A percentile compares a stretch with the other conserved stretches of the same genome.
These are phyloP conservation scores for Flaveria linearis DNA, from an alignment of 129 eudicot species.

Conservation along the genomic window DNA sequence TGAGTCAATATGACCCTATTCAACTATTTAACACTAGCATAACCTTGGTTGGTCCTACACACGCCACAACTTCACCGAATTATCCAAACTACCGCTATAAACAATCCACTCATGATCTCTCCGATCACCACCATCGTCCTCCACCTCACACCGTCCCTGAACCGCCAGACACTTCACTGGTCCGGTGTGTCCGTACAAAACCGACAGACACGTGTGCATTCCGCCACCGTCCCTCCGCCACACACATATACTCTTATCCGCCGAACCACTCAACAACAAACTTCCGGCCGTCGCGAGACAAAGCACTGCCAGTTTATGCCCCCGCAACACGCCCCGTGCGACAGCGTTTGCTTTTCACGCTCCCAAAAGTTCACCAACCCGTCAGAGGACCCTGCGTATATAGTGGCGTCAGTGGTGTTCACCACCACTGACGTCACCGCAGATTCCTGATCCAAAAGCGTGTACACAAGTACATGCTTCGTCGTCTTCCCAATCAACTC, in stretches of 20 bases:
- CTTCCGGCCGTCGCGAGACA: conserved; percentile 62
- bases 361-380: conserved; percentile 75
- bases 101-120: conserved; percentile 49
- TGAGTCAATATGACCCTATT: no score
- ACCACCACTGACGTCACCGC: conserved; percentile 72
- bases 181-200: conserved; percentile 66
- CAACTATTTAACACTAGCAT: neutral
- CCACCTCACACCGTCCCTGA: conserved; percentile 29
- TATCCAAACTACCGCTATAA: conserved; percentile 87
- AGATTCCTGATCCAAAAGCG: conserved; percentile 54
- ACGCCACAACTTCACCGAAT: conserved; percentile 71
- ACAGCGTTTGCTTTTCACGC: conserved; percentile 45
- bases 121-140: neutral
- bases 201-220: conserved; percentile 60
- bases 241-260: conserved; percentile 76
- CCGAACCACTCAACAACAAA: conserved; percentile 77
- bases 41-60: conserved; percentile 41
- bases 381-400: conserved; percentile 65
- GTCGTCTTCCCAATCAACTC: conserved; percentile 51
- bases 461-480: conserved; percentile 47
- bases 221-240: conserved; percentile 68
- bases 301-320: conserved; percentile 76
- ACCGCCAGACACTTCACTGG: conserved; percentile 81
- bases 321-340: conserved; percentile 71
- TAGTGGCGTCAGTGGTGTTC: conserved; percentile 23